phyloP scores from a whole-genome alignment of 768 basidiomycete species.

The Tulasnella sp. region DNA sequence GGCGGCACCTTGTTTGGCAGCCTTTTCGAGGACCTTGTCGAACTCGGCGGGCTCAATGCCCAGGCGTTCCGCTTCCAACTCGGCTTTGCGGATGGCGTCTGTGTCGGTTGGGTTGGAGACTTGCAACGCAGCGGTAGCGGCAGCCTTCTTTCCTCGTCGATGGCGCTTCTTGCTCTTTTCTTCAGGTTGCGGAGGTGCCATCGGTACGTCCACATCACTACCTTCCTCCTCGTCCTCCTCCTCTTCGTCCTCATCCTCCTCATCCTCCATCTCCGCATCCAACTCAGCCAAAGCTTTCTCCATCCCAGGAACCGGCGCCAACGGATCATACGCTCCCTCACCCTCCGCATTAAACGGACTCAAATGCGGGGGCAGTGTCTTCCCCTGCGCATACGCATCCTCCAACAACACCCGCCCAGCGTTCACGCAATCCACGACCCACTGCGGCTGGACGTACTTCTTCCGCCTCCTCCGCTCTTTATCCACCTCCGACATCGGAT shows the following conservation, averaged over 20 bases:
- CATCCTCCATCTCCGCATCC: conserved; percentile 36
- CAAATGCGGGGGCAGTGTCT: conserved; percentile 85
- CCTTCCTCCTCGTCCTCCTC: conserved; percentile 37
- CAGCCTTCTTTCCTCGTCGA: conserved; percentile 35
- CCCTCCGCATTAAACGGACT: conserved; percentile 83
- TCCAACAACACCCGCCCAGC: conserved; percentile 76
- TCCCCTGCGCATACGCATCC: conserved; percentile 80
- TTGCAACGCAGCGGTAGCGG: conserved; percentile 36
- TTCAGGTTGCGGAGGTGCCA: conserved; percentile 35
- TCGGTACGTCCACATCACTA: conserved; percentile 35
- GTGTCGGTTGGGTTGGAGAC: conserved; percentile 49
- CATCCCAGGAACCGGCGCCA: conserved; percentile 27
- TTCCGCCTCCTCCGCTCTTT: conserved; percentile 62
- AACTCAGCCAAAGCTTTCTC: conserved; percentile 39
- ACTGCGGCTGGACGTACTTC: conserved; percentile 94
- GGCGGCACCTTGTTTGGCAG: conserved; percentile 36
- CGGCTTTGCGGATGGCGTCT: conserved; percentile 73
- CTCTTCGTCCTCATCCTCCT: conserved; percentile 36
- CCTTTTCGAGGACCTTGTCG: conserved; percentile 67
- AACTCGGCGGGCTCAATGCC: conserved; percentile 78
- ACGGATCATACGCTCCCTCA: conserved; percentile 70
- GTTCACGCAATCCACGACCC: conserved; percentile 96
- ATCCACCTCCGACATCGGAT: conserved; percentile 30
- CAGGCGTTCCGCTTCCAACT: conserved; percentile 88
- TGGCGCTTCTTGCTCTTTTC: conserved; percentile 26